A percentile compares a stretch with the other conserved stretches of the same genome.
These are phyloP conservation scores for Wickerhamomyces sp. DNA, from an alignment of 1,139 yeast genomes.

Conservation along the genomic window DNA sequence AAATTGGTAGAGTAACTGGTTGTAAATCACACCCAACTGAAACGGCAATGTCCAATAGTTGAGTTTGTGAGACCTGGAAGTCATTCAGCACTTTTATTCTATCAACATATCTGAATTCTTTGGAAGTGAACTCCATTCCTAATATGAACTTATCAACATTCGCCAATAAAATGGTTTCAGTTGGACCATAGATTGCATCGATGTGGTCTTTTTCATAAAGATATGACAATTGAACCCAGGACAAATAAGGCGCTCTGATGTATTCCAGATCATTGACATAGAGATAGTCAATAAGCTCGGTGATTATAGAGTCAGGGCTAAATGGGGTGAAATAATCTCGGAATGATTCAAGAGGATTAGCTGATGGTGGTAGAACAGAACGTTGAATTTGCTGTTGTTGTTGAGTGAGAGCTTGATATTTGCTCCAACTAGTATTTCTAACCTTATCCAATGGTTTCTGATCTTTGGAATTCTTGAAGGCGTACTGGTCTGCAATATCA, in stretches of 20 bases:
- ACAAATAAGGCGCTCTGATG: conserved; percentile 76
- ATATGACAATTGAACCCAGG: conserved; percentile 79
- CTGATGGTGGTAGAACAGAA: conserved; percentile 31
- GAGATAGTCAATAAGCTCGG: conserved; percentile 55
- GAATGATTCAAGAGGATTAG: conserved; percentile 28
- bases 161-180: conserved; percentile 62
- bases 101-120: conserved; percentile 64
- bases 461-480: conserved; percentile 13
- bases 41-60: conserved; percentile 68
- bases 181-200: conserved; percentile 81
- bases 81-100: conserved; percentile 55
- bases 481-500: conserved; percentile 28
- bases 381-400: conserved; percentile 15
- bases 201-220: conserved; percentile 48
- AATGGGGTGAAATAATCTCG: conserved; percentile 25
- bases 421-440: conserved; percentile 32
- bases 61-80: conserved; percentile 54
- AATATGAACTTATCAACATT: conserved; percentile 68
- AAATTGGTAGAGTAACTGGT: conserved; percentile 57
- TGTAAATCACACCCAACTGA: conserved; percentile 78
- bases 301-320: conserved; percentile 39
- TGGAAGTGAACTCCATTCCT: conserved; percentile 62
- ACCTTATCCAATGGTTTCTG: conserved; percentile 21
- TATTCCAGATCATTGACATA: conserved; percentile 56
- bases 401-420: conserved; percentile 24